Evolutionary conservation across 169 alveolate genomes (phyloP).

Genomic region (Eimeria maxima): DNA sequence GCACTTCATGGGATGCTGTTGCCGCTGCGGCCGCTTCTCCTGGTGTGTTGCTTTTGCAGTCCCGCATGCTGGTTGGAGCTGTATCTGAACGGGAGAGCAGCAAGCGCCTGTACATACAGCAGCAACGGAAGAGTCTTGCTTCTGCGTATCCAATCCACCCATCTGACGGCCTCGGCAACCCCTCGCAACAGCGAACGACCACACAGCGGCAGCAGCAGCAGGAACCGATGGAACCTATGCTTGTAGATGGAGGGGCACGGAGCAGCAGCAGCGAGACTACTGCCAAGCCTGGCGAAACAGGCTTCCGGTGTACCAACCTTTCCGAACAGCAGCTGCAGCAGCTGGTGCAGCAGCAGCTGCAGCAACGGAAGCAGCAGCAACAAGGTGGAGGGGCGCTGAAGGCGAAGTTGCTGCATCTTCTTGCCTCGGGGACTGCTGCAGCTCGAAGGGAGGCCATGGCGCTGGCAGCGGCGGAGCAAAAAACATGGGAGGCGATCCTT

Average conservation of each 20-base stretch:
- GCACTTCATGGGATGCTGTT: constrained; percentile 1
- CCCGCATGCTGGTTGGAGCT: constrained; percentile 75
- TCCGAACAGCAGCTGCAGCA: constrained; percentile 62
- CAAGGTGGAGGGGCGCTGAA: not conserved
- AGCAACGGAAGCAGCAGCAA: constrained; percentile 32
- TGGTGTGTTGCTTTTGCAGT: constrained; percentile 45
- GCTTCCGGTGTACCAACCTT: constrained; percentile 21
- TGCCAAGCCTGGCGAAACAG: not conserved
- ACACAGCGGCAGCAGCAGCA: constrained; percentile 60
- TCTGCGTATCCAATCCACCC: constrained; percentile 85
- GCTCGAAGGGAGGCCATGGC: constrained; percentile 19
- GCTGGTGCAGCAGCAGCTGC: constrained; percentile 62
- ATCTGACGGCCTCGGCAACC: not conserved
- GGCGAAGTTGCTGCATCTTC: constrained; percentile 37
- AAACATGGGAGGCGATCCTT: constrained; percentile 28
- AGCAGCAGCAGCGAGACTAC: not conserved
- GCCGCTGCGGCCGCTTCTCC: constrained; percentile 24
- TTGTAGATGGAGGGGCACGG: not conserved
- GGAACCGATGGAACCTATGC: not conserved
- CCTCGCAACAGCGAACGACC: not conserved
- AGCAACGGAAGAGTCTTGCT: constrained; percentile 88
- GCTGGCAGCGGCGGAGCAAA: constrained; percentile 28
- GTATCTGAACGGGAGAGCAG: constrained; percentile 85
- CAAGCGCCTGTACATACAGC: constrained; percentile 85
- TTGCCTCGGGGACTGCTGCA: constrained; percentile 11